Evolutionary conservation across 768 basidiomycete genomes (phyloP).

Genomic region (Rhodotorula graminis): DNA sequence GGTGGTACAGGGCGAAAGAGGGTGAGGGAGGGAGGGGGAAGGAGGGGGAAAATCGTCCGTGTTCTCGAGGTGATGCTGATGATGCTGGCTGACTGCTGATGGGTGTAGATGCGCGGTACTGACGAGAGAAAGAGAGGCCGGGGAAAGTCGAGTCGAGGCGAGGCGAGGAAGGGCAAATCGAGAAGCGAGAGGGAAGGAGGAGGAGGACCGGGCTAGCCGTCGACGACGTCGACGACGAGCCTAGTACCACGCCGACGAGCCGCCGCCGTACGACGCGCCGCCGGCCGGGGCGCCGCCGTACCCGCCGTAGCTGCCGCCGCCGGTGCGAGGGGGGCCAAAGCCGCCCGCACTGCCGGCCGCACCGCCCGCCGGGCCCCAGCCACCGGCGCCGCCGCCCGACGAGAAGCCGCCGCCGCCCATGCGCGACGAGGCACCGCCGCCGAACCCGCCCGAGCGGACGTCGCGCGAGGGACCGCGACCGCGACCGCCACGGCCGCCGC

Average conservation of each 20-base stretch:
- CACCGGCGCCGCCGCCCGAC: background rate
- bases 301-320: conserved; percentile 25
- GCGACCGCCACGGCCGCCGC: conserved; percentile 57
- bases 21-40: too few species aligned
- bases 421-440: conserved; percentile 7
- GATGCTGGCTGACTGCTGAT: background rate
- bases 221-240: background rate
- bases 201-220: background rate
- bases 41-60: background rate
- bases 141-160: background rate
- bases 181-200: background rate
- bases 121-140: background rate
- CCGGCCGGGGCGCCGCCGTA: conserved; percentile 6
- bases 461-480: conserved; percentile 51
- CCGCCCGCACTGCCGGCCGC: conserved; percentile 1
- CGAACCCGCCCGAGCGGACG: conserved; percentile 12
- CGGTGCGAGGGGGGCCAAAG: conserved; percentile 15
- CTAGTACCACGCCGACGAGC: conserved; percentile 33
- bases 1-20: conserved; percentile 1
- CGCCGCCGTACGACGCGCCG: conserved; percentile 22
- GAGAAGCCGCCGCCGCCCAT: background rate
- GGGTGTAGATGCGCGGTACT: conserved; percentile 1
- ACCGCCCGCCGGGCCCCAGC: background rate
- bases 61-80: background rate
- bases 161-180: background rate